phyloP scores from a whole-genome alignment of 257 asterid species.

The Solanum sejunctum region DNA sequence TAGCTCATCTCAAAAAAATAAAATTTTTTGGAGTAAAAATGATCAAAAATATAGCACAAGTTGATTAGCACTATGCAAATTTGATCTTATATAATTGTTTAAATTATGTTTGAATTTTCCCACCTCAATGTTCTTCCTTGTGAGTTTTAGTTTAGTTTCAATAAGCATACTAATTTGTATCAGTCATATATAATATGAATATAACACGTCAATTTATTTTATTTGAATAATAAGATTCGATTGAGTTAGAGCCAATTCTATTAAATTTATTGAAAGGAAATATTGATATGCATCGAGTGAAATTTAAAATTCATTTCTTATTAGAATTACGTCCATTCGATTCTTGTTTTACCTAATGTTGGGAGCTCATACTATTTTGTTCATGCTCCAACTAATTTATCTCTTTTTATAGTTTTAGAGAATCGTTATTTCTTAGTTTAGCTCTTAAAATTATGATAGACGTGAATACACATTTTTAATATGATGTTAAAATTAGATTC shows the following conservation, averaged over 20 bases:
- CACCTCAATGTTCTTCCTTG: not conserved
- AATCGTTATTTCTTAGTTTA: not conserved
- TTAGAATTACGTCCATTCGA: not conserved
- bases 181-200: no score
- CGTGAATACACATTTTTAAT: accelerated
- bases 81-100: not conserved
- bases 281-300: no score
- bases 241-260: no score
- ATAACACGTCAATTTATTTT: no score
- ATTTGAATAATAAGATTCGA: no score
- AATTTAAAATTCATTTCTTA: not conserved
- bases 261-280: no score
- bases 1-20: not conserved
- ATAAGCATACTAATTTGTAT: no score
- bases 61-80: not conserved
- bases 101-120: not conserved
- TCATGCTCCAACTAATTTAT: not conserved
- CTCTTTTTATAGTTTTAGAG: not conserved
- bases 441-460: accelerated
- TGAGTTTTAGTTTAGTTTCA: no score
- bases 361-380: not conserved
- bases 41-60: not conserved
- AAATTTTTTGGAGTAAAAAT: not conserved
- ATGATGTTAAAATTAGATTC: not conserved
- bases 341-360: not conserved